Conservation (phyloP, 495 filamentous ascomycete species). For the Platismatia glauca region DNA sequence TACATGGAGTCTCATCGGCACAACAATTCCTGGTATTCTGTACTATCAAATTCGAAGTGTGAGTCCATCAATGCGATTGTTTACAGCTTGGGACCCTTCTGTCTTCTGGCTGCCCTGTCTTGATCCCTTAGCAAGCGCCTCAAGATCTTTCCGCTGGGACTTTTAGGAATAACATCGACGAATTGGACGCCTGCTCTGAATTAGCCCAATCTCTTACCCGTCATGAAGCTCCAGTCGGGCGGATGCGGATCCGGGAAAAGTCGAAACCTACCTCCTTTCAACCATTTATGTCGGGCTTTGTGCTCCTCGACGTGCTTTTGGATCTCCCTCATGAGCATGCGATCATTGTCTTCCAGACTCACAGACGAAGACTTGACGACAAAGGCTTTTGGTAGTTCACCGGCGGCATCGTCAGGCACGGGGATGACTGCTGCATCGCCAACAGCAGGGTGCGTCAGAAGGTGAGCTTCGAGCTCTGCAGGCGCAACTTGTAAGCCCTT, state of each 20-base stretch:
- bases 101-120: slow-evolving; percentile 60
- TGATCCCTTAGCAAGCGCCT: slow-evolving; percentile 69
- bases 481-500: slow-evolving; percentile 87
- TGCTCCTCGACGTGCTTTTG: slow-evolving; percentile 69
- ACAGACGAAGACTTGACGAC: slow-evolving; percentile 63
- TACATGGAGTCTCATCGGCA: neutral
- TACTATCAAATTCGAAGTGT: neutral
- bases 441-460: slow-evolving; percentile 72
- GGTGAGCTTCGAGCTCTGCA: slow-evolving; percentile 81
- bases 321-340: slow-evolving; percentile 52
- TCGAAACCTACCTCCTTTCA: slow-evolving; percentile 49
- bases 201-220: neutral
- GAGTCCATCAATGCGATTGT: neutral
- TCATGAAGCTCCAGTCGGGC: neutral
- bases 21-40: neutral
- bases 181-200: slow-evolving; percentile 13
- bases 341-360: slow-evolving; percentile 50
- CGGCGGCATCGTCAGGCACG: slow-evolving; percentile 62
- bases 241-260: neutral
- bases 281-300: slow-evolving; percentile 83
- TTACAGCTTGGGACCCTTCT: slow-evolving; percentile 50
- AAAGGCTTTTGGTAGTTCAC: slow-evolving; percentile 82
- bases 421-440: slow-evolving; percentile 80
- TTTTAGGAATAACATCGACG: slow-evolving; percentile 69
- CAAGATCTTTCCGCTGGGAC: slow-evolving; percentile 87